phyloP scores from a whole-genome alignment of 495 filamentous ascomycete species.

The Apodospora peruviana region DNA sequence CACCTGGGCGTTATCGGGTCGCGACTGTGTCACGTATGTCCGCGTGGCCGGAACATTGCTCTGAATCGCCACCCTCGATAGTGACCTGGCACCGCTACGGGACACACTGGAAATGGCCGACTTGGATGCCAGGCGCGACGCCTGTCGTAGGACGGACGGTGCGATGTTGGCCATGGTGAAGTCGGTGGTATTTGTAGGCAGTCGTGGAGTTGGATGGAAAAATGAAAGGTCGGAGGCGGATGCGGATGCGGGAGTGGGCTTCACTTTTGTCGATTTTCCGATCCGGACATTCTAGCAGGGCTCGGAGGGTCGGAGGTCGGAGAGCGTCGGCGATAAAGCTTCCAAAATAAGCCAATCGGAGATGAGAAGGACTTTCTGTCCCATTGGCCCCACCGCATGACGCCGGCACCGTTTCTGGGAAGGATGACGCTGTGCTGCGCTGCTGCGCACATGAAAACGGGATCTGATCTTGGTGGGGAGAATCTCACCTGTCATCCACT shows the following conservation, averaged over 20 bases:
- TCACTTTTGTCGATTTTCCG: conserved; percentile 8
- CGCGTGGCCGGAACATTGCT: conserved; percentile 30
- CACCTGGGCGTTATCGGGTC: conserved; percentile 73
- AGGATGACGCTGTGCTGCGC: background rate
- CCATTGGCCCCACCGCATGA: background rate
- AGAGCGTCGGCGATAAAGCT: conserved; percentile 9
- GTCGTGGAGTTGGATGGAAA: conserved; percentile 3
- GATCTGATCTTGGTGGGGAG: background rate
- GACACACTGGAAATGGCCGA: conserved; percentile 41
- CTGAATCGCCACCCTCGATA: conserved; percentile 38
- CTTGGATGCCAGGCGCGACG: conserved; percentile 62
- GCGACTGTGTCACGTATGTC: conserved; percentile 80
- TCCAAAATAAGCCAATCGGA: conserved; percentile 2
- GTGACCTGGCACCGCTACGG: conserved; percentile 37
- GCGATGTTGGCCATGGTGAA: conserved; percentile 65
- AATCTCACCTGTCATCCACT: background rate
- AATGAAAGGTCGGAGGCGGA: background rate
- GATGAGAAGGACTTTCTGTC: no score
- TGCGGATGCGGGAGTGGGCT: conserved; percentile 9
- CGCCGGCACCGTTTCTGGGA: background rate
- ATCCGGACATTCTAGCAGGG: background rate
- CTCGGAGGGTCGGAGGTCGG: conserved; percentile 3
- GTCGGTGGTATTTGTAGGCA: conserved; percentile 2
- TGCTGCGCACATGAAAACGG: conserved; percentile 1
- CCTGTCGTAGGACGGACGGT: conserved; percentile 70